These are phyloP conservation scores for Ophiostoma sp. DNA, from an alignment of 2,329 filamentous ascomycete genomes.

Conservation along the genomic window DNA sequence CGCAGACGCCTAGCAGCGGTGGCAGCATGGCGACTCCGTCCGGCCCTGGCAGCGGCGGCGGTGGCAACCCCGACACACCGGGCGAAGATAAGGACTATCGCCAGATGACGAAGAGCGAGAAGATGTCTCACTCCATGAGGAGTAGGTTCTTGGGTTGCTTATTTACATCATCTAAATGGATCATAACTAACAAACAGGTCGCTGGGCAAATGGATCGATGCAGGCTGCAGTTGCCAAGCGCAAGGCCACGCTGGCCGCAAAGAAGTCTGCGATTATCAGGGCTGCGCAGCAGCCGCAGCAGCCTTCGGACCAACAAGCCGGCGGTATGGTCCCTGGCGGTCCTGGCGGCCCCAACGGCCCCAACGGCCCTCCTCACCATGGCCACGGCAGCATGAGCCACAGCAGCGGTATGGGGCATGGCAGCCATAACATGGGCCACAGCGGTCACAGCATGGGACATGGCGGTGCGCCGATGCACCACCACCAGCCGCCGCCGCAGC, in stretches of 20 bases:
- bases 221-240: slow-evolving; percentile 55
- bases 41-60: neutral
- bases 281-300: slow-evolving; percentile 28
- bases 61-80: neutral
- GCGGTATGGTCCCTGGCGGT: neutral
- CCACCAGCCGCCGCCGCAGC: neutral
- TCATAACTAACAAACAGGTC: slow-evolving; percentile 37
- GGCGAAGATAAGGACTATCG: slow-evolving; percentile 50
- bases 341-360: neutral
- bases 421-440: neutral
- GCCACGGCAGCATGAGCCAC: slow-evolving; percentile 6
- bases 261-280: slow-evolving; percentile 38
- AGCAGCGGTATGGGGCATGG: neutral
- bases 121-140: slow-evolving; percentile 63
- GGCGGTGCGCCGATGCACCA: neutral
- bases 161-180: neutral
- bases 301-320: neutral
- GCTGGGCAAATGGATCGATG: slow-evolving; percentile 59
- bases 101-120: slow-evolving; percentile 59
- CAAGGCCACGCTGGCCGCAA: slow-evolving; percentile 55
- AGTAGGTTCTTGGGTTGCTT: slow-evolving; percentile 40
- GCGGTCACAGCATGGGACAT: neutral
- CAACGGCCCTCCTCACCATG: neutral
- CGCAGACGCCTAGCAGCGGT: slow-evolving; percentile 7
- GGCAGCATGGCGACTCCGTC: slow-evolving; percentile 9